phyloP scores from a whole-genome alignment of 1,139 yeast genomes.

The Arxiozyma heterogenica region DNA sequence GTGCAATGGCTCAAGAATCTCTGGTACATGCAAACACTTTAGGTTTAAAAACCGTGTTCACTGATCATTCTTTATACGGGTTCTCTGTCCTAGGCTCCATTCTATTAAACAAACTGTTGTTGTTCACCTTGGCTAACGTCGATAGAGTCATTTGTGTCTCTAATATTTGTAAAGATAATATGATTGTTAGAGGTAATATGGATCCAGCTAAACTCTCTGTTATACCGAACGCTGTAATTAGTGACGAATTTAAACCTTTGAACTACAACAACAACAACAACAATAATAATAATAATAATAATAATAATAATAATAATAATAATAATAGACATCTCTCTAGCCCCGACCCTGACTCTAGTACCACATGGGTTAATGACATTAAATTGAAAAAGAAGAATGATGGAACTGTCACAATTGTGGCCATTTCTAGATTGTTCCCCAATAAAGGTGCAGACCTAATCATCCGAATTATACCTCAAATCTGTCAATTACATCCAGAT shows the following conservation, averaged over 20 bases:
- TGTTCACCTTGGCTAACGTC: conserved; percentile 75
- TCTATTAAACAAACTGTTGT: conserved; percentile 75
- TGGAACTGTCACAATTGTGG: conserved; percentile 64
- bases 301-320: too few species aligned
- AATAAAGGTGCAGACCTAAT: conserved; percentile 92
- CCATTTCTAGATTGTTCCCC: conserved; percentile 85
- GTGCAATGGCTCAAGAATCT: conserved; percentile 82
- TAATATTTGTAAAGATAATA: conserved; percentile 93
- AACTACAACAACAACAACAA: too few species aligned
- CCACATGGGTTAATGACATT: neutral
- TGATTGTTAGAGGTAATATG: conserved; percentile 75
- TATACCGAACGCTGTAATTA: conserved; percentile 91
- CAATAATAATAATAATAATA: too few species aligned
- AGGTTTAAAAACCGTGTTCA: conserved; percentile 86
- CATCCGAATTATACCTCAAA: conserved; percentile 75
- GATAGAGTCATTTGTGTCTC: conserved; percentile 94
- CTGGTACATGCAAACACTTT: conserved; percentile 83
- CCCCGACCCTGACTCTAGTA: neutral
- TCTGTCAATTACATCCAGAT: conserved; percentile 54
- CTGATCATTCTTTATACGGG: conserved; percentile 94
- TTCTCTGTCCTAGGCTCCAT: conserved; percentile 81
- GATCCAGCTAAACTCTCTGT: conserved; percentile 77
- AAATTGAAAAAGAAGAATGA: conserved; percentile 6
- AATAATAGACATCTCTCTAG: too few species aligned
- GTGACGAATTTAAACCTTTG: conserved; percentile 68